Conservation (phyloP, 2,329 filamentous ascomycete species). For the Trichoderma guizhouense region DNA sequence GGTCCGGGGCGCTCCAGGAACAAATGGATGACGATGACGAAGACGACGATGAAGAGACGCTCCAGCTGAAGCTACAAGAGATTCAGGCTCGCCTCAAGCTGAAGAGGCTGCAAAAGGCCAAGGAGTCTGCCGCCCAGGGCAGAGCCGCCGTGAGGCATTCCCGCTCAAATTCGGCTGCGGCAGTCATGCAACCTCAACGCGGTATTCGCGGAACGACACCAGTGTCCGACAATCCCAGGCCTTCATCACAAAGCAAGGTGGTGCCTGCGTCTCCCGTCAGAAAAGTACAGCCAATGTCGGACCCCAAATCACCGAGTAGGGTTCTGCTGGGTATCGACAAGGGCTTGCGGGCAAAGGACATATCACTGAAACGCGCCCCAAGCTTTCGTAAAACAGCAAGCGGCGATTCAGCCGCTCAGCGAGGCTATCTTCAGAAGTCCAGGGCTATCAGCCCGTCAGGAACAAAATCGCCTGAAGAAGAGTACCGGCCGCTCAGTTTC, state of each 20-base stretch:
- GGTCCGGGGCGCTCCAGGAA: slow-evolving; percentile 34
- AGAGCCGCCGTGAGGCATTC: slow-evolving; percentile 23
- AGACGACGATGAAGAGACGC: slow-evolving; percentile 83
- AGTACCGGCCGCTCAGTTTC: slow-evolving; percentile 58
- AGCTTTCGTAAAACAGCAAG: slow-evolving; percentile 36
- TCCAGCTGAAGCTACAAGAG: slow-evolving; percentile 80
- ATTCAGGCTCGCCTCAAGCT: slow-evolving; percentile 85
- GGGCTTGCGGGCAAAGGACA: slow-evolving; percentile 72
- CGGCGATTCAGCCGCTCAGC: slow-evolving; percentile 21
- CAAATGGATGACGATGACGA: slow-evolving; percentile 41
- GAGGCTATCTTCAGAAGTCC: slow-evolving; percentile 44
- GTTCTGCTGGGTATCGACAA: slow-evolving; percentile 87
- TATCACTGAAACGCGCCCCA: slow-evolving; percentile 76
- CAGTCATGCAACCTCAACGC: slow-evolving; percentile 22
- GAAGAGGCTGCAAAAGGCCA: slow-evolving; percentile 73
- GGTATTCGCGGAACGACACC: slow-evolving; percentile 29
- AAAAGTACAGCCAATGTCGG: slow-evolving; percentile 46
- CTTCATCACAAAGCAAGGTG: slow-evolving; percentile 40
- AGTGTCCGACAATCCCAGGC: slow-evolving; percentile 22
- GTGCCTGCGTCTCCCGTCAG: slow-evolving; percentile 74
- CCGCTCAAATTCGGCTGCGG: slow-evolving; percentile 26
- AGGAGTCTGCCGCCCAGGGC: slow-evolving; percentile 22
- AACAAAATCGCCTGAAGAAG: slow-evolving; percentile 27
- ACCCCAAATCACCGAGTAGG: slow-evolving; percentile 72
- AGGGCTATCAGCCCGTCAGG: slow-evolving; percentile 36